Conservation (phyloP, 306 rosid genomes). For the Sphenostylis stenocarpa region DNA sequence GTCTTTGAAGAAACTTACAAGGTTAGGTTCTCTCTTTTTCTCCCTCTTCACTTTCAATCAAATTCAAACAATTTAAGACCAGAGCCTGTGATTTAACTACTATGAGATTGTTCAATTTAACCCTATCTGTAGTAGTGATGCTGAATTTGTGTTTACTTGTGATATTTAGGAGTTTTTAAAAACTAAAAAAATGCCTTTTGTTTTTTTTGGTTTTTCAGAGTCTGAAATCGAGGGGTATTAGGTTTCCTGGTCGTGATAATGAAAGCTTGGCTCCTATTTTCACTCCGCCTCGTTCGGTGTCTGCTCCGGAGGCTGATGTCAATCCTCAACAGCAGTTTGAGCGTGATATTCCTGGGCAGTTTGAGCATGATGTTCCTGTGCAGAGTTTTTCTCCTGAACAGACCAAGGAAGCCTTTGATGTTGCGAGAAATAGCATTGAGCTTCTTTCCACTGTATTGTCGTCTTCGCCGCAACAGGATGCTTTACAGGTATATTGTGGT, state of each 20-base stretch:
- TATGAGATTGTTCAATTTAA: too few relatives aligned
- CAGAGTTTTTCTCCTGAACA: slow-evolving; percentile 73
- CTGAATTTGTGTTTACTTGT: too few relatives aligned
- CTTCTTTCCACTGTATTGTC: slow-evolving; percentile 87
- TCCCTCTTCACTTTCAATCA: neutral
- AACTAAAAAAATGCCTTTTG: too few relatives aligned
- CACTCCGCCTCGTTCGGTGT: slow-evolving; percentile 76
- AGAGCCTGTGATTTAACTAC: neutral
- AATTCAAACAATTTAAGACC: neutral
- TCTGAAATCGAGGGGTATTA: slow-evolving; percentile 84
- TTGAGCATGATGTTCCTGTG: slow-evolving; percentile 55
- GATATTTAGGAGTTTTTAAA: too few relatives aligned
- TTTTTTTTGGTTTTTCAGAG: slow-evolving; percentile 56
- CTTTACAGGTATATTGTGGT: slow-evolving; percentile 55
- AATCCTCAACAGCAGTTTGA: slow-evolving; percentile 54
- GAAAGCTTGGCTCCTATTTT: slow-evolving; percentile 97
- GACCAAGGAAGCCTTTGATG: slow-evolving; percentile 90
- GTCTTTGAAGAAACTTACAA: slow-evolving; percentile 97
- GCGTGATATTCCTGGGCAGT: slow-evolving; percentile 48
- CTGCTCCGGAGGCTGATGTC: slow-evolving; percentile 55
- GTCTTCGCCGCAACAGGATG: slow-evolving; percentile 92
- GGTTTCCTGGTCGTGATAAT: slow-evolving; percentile 95
- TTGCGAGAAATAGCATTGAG: slow-evolving; percentile 92
- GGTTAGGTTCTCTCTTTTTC: slow-evolving; percentile 62
- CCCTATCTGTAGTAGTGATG: too few relatives aligned